phyloP scores from a whole-genome alignment of 2,329 filamentous ascomycete genomes.

The Monosporascus sp. region DNA sequence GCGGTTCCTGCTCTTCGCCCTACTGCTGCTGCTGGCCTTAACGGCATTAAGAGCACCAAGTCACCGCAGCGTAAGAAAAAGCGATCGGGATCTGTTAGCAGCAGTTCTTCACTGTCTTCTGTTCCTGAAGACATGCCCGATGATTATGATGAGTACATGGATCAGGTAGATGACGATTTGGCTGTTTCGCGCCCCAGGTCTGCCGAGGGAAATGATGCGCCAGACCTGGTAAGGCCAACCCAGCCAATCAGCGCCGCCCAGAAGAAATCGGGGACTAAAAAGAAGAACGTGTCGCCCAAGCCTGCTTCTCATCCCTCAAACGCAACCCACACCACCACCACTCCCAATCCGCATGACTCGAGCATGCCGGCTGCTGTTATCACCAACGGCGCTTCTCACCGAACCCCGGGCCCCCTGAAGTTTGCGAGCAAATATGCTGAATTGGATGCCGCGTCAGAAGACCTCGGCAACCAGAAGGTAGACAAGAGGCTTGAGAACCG shows the following conservation, averaged over 20 bases:
- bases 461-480: slow-evolving; percentile 18
- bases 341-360: slow-evolving; percentile 16
- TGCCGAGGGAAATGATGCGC: slow-evolving; percentile 27
- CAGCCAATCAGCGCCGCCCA: slow-evolving; percentile 29
- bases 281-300: slow-evolving; percentile 27
- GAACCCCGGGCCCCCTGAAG: slow-evolving; percentile 12
- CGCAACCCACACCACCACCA: slow-evolving; percentile 18
- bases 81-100: slow-evolving; percentile 25
- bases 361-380: slow-evolving; percentile 26
- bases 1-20: neutral
- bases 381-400: slow-evolving; percentile 19
- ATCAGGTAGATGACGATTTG: slow-evolving; percentile 23
- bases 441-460: slow-evolving; percentile 10
- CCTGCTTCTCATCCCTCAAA: slow-evolving; percentile 19
- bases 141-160: slow-evolving; percentile 25
- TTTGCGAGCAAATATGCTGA: slow-evolving; percentile 23
- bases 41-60: slow-evolving; percentile 3
- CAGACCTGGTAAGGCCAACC: slow-evolving; percentile 23
- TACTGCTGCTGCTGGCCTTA: neutral
- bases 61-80: slow-evolving; percentile 17
- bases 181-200: slow-evolving; percentile 23
- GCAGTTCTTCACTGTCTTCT: slow-evolving; percentile 27
- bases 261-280: slow-evolving; percentile 30
- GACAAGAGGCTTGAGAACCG: slow-evolving; percentile 19
- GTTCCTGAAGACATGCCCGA: slow-evolving; percentile 27